These are phyloP conservation scores for Lepiota venenata DNA, from an alignment of 768 basidiomycete genomes.

Conservation along the genomic window DNA sequence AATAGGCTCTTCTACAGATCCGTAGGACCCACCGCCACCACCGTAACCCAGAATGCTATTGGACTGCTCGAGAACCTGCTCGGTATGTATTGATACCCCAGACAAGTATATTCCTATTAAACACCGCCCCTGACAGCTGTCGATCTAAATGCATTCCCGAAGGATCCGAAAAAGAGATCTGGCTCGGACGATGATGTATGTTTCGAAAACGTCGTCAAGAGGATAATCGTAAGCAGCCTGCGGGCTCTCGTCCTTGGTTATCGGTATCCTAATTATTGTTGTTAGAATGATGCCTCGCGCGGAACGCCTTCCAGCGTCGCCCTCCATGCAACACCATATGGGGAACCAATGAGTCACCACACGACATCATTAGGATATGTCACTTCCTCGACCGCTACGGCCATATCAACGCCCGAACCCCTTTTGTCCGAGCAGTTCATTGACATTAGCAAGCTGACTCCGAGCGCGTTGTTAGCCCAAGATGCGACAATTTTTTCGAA, in stretches of 20 bases:
- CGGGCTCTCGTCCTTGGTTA: background rate
- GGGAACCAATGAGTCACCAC: background rate
- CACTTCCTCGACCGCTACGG: background rate
- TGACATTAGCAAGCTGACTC: background rate
- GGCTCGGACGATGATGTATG: slow-evolving; percentile 16
- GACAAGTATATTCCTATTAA: background rate
- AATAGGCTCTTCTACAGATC: background rate
- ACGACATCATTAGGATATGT: background rate
- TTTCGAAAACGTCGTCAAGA: slow-evolving; percentile 22
- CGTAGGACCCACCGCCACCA: background rate
- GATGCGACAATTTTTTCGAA: background rate
- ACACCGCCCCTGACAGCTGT: background rate
- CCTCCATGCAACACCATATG: background rate
- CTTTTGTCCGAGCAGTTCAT: background rate
- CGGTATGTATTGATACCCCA: slow-evolving; percentile 17
- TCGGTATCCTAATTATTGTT: background rate
- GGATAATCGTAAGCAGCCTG: slow-evolving; percentile 17
- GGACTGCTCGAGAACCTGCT: slow-evolving; percentile 20
- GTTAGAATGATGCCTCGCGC: background rate
- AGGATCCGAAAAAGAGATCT: slow-evolving; percentile 5
- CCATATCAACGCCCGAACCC: background rate
- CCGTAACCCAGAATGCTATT: slow-evolving; percentile 21
- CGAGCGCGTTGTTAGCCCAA: background rate
- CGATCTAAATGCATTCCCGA: background rate
- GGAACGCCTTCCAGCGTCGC: background rate